Evolutionary conservation across 2,329 filamentous ascomycete genomes (phyloP).

Genomic region (Oidium heveae): DNA sequence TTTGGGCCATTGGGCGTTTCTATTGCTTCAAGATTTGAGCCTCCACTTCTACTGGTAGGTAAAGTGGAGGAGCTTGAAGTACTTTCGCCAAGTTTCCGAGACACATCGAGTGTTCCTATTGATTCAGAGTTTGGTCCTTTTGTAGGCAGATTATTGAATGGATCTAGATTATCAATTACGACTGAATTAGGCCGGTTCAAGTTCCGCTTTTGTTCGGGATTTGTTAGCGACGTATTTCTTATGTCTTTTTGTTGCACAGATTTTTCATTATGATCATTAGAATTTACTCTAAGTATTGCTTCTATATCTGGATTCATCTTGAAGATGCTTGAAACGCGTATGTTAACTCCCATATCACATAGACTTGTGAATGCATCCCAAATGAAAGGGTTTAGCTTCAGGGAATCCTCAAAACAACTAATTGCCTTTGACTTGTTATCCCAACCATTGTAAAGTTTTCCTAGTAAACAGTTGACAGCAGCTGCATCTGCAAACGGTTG

Average conservation of each 20-base stretch:
- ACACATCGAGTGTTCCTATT: constrained; percentile 12
- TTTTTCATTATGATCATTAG: constrained; percentile 5
- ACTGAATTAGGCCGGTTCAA: constrained; percentile 7
- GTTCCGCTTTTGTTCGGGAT: constrained; percentile 10
- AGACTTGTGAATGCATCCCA: constrained; percentile 89
- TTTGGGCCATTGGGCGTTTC: constrained; percentile 35
- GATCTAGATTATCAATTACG: constrained; percentile 12
- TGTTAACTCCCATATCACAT: constrained; percentile 62
- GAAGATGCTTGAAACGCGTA: constrained; percentile 72
- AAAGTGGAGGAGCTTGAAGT: constrained; percentile 14
- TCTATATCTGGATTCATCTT: constrained; percentile 42
- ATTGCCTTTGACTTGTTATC: constrained; percentile 65
- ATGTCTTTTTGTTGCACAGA: constrained; percentile 6
- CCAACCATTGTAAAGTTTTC: constrained; percentile 64
- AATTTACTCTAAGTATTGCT: constrained; percentile 18
- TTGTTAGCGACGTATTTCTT: constrained; percentile 3
- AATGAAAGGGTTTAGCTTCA: constrained; percentile 85
- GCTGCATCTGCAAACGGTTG: constrained; percentile 60
- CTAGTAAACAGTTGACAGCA: constrained; percentile 59
- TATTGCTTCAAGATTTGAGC: constrained; percentile 24
- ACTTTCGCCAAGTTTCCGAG: constrained; percentile 15
- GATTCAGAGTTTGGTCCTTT: constrained; percentile 10
- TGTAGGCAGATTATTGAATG: constrained; percentile 13
- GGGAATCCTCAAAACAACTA: constrained; percentile 62
- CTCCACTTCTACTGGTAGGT: constrained; percentile 11